Conservation (phyloP, 306 rosid genomes). For the Myrica gale region DNA sequence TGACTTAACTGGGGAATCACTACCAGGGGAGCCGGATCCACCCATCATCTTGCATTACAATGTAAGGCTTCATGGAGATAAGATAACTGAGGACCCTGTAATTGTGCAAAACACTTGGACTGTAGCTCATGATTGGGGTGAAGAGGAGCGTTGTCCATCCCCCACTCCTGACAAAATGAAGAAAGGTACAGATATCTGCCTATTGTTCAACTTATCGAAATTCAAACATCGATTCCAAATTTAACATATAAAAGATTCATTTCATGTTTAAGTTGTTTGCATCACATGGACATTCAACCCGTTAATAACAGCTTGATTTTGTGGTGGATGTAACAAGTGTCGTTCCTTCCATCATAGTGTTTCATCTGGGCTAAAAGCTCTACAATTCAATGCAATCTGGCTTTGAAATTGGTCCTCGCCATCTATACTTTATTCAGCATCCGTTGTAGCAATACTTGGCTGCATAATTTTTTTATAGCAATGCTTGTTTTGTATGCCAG, state of each 20-base stretch:
- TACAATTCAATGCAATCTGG: conserved; percentile 11
- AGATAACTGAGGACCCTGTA: conserved; percentile 92
- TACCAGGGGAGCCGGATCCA: conserved; percentile 98
- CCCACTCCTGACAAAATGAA: conserved; percentile 65
- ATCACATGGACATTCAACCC: background rate
- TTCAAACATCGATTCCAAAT: conserved; percentile 14
- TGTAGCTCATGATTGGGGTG: conserved; percentile 91
- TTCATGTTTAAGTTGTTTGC: background rate
- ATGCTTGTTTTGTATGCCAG: conserved; percentile 47
- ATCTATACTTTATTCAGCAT: conserved; percentile 1
- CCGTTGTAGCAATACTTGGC: conserved; percentile 13
- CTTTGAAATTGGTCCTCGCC: background rate
- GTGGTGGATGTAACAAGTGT: background rate
- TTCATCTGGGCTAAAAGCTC: conserved; percentile 3
- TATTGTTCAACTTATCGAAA: conserved; percentile 19
- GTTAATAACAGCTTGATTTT: background rate
- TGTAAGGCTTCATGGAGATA: conserved; percentile 94
- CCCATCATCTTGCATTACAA: conserved; percentile 91
- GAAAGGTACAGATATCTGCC: conserved; percentile 53
- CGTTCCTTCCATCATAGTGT: background rate
- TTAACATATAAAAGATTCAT: conserved; percentile 4
- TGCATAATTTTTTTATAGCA: background rate
- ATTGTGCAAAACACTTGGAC: conserved; percentile 99
- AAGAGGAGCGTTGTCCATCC: conserved; percentile 95
- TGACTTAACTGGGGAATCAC: conserved; percentile 85